phyloP scores from a whole-genome alignment of 495 filamentous ascomycete species.

The Trichoderma erinaceum region DNA sequence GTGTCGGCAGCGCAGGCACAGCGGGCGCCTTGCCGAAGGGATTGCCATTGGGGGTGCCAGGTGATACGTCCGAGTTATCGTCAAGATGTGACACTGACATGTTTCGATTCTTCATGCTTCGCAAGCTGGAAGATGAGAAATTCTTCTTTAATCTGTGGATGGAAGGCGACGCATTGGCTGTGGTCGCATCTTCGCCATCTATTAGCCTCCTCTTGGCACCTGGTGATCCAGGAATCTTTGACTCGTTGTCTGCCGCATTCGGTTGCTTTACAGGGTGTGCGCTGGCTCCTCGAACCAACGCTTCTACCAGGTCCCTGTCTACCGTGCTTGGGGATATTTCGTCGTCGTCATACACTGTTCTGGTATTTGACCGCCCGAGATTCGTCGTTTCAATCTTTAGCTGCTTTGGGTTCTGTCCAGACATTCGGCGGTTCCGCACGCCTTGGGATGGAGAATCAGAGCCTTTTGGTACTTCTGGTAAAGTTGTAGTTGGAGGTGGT shows the following conservation, averaged over 20 bases:
- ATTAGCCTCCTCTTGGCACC: neutral
- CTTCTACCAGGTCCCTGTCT: neutral
- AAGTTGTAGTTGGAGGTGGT: slow-evolving; percentile 38
- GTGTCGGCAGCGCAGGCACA: slow-evolving; percentile 63
- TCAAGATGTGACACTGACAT: slow-evolving; percentile 67
- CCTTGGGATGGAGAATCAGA: slow-evolving; percentile 43
- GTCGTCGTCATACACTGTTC: neutral
- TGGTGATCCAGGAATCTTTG: neutral
- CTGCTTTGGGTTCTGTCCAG: slow-evolving; percentile 68
- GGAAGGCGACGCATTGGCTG: slow-evolving; percentile 1
- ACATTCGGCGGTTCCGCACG: slow-evolving; percentile 75
- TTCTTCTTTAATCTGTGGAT: slow-evolving; percentile 57
- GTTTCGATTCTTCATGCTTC: slow-evolving; percentile 61
- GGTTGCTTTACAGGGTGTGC: neutral
- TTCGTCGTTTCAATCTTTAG: slow-evolving; percentile 83
- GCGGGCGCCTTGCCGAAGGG: slow-evolving; percentile 52
- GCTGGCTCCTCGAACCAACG: neutral
- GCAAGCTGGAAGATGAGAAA: slow-evolving; percentile 71
- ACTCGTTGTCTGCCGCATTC: neutral
- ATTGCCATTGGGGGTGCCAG: slow-evolving; percentile 60
- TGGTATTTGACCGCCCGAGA: slow-evolving; percentile 29
- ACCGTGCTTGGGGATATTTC: slow-evolving; percentile 1
- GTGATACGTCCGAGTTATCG: slow-evolving; percentile 61
- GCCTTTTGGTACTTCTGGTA: slow-evolving; percentile 34
- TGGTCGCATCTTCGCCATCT: neutral